A percentile compares a stretch with the other conserved stretches of the same genome.
Conservation (phyloP, 1,284 basidiomycete species). For the Leucoagaricus sp. region DNA sequence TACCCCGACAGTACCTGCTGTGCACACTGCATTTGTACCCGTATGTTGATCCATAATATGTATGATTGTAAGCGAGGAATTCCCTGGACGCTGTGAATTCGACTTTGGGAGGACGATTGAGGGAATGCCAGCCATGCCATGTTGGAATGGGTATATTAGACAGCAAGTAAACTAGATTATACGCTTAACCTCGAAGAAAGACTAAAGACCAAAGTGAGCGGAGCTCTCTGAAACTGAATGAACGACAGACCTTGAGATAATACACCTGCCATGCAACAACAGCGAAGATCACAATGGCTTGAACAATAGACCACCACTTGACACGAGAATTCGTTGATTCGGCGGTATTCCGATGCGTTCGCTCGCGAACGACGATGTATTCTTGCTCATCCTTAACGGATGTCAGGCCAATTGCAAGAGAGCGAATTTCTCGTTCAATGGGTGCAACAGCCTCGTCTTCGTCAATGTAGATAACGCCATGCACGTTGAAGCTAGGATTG, state of each 20-base stretch:
- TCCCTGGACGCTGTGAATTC: background rate
- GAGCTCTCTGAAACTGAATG: background rate
- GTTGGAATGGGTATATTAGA: constrained; percentile 7
- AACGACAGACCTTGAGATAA: constrained; percentile 84
- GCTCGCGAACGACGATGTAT: constrained; percentile 95
- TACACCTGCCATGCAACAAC: constrained; percentile 98
- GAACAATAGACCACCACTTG: constrained; percentile 98
- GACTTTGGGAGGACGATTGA: background rate
- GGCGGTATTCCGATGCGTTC: constrained; percentile 91
- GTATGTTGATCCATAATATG: constrained; percentile 17
- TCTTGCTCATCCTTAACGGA: constrained; percentile 98
- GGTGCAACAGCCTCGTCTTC: constrained; percentile 91
- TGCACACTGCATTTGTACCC: constrained; percentile 23
- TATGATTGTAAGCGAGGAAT: background rate
- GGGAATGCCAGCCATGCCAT: background rate
- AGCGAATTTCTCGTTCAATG: constrained; percentile 94
- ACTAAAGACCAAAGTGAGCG: constrained; percentile 41
- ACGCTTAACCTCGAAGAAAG: constrained; percentile 94
- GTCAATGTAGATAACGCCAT: constrained; percentile 92
- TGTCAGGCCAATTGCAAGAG: constrained; percentile 82
- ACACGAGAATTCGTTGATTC: constrained; percentile 96
- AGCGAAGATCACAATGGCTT: constrained; percentile 83
- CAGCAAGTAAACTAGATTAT: constrained; percentile 53
- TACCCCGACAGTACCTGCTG: constrained; percentile 10
- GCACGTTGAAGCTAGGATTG: constrained; percentile 91